Evolutionary conservation across 179 eudicot species (phyloP), one percentile per base, ranked within the genome.

Genomic region (Beta macrorhiza): DNA sequence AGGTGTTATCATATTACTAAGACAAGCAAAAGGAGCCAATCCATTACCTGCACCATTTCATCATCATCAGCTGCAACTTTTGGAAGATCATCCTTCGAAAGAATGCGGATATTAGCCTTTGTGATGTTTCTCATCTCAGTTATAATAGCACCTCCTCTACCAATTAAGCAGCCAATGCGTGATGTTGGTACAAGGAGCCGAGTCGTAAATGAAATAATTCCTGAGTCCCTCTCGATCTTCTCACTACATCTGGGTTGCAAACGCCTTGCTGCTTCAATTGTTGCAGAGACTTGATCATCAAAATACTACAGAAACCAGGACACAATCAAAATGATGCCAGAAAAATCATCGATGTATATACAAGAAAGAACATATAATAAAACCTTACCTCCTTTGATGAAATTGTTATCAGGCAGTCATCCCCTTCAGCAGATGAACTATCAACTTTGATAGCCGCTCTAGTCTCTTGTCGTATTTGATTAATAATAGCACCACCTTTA

Each of bases 191-290:
- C 99, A 45, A 96, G 92, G 67, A 96, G 83, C 72, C 96, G 91
- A 17, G 96, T 92, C 7, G 94, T 91, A 76, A 84, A 94, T 64
- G 99, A 89, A 56, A 91, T 75, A 58, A 91, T 85, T 79, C 97
- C 99, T 2, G 99, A 96, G 81, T 96, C 99, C 87, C 99, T 90
- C 87, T 96, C 99, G 81, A 91, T 83, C 88, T 89, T 96, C 80
- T 96, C 99, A 81, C 99, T 96, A 85, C 98, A 96, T 88, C 97
- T 90, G 16, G 95, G 93, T 81, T 91, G 99, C 91, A 96, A 81
- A 65, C 98, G 97, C 85, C 93, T 77, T 44, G 95, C 99, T 81
- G 99, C 99, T 84, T 96, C 99, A 45, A 94, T 88, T 58, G 96
- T 86, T 53, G 97, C 93, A 81, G 99, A 94, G 64, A 91, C 84